Evolutionary conservation across 2,329 filamentous ascomycete species (phyloP).

Genomic region (Aspergillus arachidicola): DNA sequence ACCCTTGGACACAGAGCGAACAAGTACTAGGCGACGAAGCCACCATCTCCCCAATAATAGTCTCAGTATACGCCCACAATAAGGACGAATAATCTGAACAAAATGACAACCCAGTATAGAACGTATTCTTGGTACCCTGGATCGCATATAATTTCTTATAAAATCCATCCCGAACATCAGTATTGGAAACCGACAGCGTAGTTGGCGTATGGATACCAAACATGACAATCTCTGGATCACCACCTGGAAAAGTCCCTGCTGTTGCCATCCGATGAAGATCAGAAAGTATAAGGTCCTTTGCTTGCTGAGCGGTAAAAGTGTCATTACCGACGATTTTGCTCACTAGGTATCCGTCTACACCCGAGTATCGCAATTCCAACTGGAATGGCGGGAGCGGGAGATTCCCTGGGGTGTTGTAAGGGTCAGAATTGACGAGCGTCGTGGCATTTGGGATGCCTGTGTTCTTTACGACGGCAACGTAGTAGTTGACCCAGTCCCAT

Average conservation of each 20-base stretch:
- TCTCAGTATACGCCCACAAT: conserved; percentile 26
- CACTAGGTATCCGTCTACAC: conserved; percentile 14
- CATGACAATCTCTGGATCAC: conserved; percentile 34
- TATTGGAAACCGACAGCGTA: conserved; percentile 34
- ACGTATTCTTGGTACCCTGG: conserved; percentile 50
- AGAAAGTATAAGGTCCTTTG: conserved; percentile 11
- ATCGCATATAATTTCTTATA: conserved; percentile 46
- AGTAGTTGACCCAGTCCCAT: conserved; percentile 44
- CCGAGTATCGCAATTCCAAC: conserved; percentile 15
- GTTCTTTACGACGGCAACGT: conserved; percentile 41
- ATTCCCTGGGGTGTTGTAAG: conserved; percentile 27
- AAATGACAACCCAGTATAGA: conserved; percentile 48
- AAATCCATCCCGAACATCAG: conserved; percentile 44
- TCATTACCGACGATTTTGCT: conserved; percentile 15
- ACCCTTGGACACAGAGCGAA: neutral
- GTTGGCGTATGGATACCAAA: conserved; percentile 44
- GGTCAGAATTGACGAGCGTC: conserved; percentile 29
- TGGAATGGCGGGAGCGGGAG: conserved; percentile 25
- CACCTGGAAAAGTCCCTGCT: conserved; percentile 9
- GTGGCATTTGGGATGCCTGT: conserved; percentile 38
- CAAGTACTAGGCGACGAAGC: neutral
- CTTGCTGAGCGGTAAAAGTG: conserved; percentile 27
- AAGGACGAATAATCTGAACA: conserved; percentile 22
- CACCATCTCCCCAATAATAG: conserved; percentile 13
- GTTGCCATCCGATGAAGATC: conserved; percentile 20